Conservation (phyloP, 768 basidiomycete genomes). For the Collybiopsis confluens region DNA sequence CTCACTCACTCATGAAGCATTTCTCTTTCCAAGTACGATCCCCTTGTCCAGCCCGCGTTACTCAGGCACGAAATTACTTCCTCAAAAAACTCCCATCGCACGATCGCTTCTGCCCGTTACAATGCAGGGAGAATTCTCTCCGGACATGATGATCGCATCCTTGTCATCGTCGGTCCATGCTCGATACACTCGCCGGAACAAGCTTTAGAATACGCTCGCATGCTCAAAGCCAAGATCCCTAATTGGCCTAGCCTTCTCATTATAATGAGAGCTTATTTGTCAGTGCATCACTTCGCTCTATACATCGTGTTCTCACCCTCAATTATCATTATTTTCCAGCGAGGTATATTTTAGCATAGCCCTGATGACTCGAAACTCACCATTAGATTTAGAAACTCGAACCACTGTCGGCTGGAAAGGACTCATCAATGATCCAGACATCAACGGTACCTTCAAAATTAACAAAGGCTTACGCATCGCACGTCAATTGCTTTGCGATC, state of each 20-base stretch:
- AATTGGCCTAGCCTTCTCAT: constrained; percentile 77
- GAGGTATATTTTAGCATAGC: constrained; percentile 21
- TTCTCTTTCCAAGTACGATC: constrained; percentile 75
- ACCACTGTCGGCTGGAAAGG: constrained; percentile 99
- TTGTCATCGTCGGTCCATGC: constrained; percentile 95
- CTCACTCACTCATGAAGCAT: background rate
- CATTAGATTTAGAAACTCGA: constrained; percentile 71
- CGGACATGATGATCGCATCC: constrained; percentile 78
- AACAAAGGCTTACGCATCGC: constrained; percentile 94
- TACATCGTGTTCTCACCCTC: constrained; percentile 7
- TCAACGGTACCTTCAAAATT: constrained; percentile 92
- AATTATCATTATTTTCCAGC: constrained; percentile 23
- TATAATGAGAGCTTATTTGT: constrained; percentile 98
- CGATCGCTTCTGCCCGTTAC: constrained; percentile 78
- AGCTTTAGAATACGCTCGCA: constrained; percentile 77
- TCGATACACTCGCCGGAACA: constrained; percentile 89
- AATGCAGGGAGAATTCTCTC: constrained; percentile 74
- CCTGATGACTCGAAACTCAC: background rate
- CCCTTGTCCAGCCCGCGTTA: constrained; percentile 90
- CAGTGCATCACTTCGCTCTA: constrained; percentile 29
- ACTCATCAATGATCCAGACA: constrained; percentile 84
- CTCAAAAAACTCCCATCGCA: constrained; percentile 57
- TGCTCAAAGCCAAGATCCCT: constrained; percentile 63
- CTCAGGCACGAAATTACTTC: constrained; percentile 84
- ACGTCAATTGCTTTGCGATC: constrained; percentile 85